A percentile compares a stretch with the other conserved stretches of the same genome.
Evolutionary conservation across 192 early-diverging fungal species (phyloP).

Genomic region (Backusella westeae): DNA sequence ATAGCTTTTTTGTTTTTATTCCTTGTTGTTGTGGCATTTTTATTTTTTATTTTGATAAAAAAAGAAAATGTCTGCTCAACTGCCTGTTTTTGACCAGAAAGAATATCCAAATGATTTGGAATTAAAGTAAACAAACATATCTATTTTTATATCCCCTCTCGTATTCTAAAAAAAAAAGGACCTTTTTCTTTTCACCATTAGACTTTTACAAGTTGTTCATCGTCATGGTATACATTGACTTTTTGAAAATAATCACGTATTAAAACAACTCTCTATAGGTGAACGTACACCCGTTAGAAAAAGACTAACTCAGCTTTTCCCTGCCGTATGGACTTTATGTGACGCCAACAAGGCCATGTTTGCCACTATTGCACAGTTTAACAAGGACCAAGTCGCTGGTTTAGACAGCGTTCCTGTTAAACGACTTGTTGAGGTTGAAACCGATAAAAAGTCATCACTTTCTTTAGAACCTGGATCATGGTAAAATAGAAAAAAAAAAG

Average conservation of each 20-base stretch:
- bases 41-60: background rate
- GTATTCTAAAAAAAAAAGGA: background rate
- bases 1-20: background rate
- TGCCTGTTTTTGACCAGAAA: slow-evolving; percentile 19
- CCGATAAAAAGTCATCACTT: background rate
- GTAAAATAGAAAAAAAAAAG: background rate
- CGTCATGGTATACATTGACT: slow-evolving; percentile 36
- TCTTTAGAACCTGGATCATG: slow-evolving; percentile 15
- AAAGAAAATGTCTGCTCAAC: slow-evolving; percentile 23
- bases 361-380: slow-evolving; percentile 21
- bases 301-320: slow-evolving; percentile 25
- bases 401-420: slow-evolving; percentile 4
- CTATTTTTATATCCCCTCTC: background rate
- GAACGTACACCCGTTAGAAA: slow-evolving; percentile 42
- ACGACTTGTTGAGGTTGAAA: slow-evolving; percentile 21
- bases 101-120: slow-evolving; percentile 29
- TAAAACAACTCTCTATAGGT: slow-evolving; percentile 16
- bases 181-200: slow-evolving; percentile 3
- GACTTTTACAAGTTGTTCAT: slow-evolving; percentile 40
- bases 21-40: background rate
- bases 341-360: slow-evolving; percentile 30
- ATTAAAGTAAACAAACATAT: slow-evolving; percentile 22
- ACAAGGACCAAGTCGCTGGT: background rate
- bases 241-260: background rate
- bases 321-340: slow-evolving; percentile 39